Base-by-base conservation (phyloP, 192 early-diverging fungal species). In the Cladochytrium replicatum region DNA sequence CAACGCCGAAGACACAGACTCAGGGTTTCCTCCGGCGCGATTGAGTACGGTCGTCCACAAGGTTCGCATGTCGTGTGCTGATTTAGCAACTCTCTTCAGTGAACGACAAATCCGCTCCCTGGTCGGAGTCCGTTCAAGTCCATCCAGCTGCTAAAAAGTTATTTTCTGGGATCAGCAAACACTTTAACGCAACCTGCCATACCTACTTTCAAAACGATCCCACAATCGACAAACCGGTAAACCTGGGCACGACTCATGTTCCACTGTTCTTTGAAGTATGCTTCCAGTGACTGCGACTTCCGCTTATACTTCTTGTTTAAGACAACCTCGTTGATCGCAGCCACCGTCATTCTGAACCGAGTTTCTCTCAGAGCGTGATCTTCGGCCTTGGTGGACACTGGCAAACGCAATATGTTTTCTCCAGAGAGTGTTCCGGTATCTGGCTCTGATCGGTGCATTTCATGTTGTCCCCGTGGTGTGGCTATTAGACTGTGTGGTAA, bases 41-140 rank as follows among this genome's bases (percentile, higher is more conserved):
- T 3, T 25, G 5, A 67, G 52, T 4, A 60, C 64, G 1, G 60
- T 15, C 23, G 45, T 43, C 73, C 73, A 75, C 13, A 75, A 64
- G 6, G 29, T 61, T 19, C 64, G 54, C 19, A 73, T 40, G 43
- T 73, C 70, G 11, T 22, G 15, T 15, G 44, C 43, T 21, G 43
- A 63, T 31, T 69, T 68, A 32, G 63, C 67, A 21, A 72, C 43
- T 3, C 57, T 43, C 48, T 74, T 74, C 8, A 75, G 50, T 6
- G 73, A 69, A 0, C 73, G 59, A 43, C 73, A 75, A 6, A 75
- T 59, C 8, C 73, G 66, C 49, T 75, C 73, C n/a, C 67, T 66
- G 8, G 55, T 61, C 17, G 73, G 73, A 11, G 51, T 55, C 7
- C 52, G 42, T 1, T 41, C 6, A 41, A 75, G 72, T 8, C 47